phyloP scores from a whole-genome alignment of 2,329 filamentous ascomycete genomes.

The Monosporascus sp. region DNA sequence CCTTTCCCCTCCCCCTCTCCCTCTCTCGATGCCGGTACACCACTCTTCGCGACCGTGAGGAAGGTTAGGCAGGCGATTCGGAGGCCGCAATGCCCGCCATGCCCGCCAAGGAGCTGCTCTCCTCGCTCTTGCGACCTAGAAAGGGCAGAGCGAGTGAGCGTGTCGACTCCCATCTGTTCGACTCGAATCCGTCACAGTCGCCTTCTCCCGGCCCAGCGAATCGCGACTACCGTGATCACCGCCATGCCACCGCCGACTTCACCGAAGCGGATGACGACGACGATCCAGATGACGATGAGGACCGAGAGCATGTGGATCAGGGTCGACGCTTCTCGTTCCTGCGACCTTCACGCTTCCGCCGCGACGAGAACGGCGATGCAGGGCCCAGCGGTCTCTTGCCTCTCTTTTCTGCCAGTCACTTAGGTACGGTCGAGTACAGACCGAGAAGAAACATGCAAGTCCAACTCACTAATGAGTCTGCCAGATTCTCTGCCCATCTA shows the following conservation, averaged over 20 bases:
- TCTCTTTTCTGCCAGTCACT: constrained; percentile 72
- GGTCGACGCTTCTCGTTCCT: neutral
- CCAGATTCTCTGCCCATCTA: constrained; percentile 83
- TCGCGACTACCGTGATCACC: constrained; percentile 32
- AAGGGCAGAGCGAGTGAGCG: constrained; percentile 12
- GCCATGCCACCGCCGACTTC: constrained; percentile 59
- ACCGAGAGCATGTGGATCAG: constrained; percentile 21
- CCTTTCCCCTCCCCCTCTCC: constrained; percentile 1
- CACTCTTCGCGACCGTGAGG: constrained; percentile 9
- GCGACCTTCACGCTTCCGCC: constrained; percentile 28
- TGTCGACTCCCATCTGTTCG: constrained; percentile 18
- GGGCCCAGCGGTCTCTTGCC: constrained; percentile 48
- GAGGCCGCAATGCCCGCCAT: constrained; percentile 22
- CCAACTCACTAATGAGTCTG: neutral
- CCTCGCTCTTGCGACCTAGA: constrained; percentile 24
- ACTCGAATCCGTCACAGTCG: constrained; percentile 16
- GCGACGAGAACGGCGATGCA: constrained; percentile 31
- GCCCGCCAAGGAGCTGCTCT: constrained; percentile 27
- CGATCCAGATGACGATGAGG: constrained; percentile 32
- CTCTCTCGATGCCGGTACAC: constrained; percentile 14
- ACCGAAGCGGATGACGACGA: constrained; percentile 57
- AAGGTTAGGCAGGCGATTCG: constrained; percentile 14
- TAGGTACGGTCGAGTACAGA: constrained; percentile 48
- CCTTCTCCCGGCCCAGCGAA: constrained; percentile 22
- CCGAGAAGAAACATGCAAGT: neutral